A percentile compares a stretch with the other conserved stretches of the same genome.
Conservation (phyloP, 495 filamentous ascomycete genomes). For the Tuber aestivum region DNA sequence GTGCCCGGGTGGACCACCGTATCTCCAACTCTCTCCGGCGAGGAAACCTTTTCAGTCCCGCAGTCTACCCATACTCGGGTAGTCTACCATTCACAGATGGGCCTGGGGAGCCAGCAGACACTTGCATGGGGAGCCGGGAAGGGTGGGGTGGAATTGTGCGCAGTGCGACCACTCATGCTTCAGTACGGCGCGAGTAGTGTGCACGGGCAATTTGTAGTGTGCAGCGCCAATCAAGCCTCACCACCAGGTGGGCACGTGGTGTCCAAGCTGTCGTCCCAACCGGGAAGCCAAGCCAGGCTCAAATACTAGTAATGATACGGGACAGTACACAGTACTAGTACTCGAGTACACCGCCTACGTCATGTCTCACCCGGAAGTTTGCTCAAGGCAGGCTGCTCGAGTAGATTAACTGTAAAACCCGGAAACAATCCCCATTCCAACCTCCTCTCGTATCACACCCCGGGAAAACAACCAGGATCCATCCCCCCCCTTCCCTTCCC, state of each 20-base stretch:
- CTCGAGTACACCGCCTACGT: not conserved
- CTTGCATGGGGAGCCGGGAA: not conserved
- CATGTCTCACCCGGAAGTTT: not conserved
- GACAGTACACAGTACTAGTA: too few species aligned
- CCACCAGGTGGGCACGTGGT: not conserved
- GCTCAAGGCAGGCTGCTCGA: too few species aligned
- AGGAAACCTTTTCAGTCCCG: too few species aligned
- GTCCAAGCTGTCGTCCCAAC: not conserved
- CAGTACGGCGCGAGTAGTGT: too few species aligned
- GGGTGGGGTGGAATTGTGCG: too few species aligned
- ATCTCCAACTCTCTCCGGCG: not conserved
- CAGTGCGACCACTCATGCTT: too few species aligned
- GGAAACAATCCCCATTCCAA: not conserved
- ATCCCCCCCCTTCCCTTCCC: not conserved
- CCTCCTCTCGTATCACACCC: not conserved
- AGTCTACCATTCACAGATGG: not conserved
- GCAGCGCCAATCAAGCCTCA: not conserved
- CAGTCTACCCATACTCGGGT: too few species aligned
- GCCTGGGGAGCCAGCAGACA: not conserved
- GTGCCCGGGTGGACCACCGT: too few species aligned
- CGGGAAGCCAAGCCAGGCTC: not conserved
- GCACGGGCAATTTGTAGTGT: not conserved
- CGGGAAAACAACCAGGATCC: not conserved
- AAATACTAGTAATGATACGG: not conserved
- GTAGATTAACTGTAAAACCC: not conserved